Conservation (phyloP, 805 yeast species). For the Jamesozyma gamospora region DNA sequence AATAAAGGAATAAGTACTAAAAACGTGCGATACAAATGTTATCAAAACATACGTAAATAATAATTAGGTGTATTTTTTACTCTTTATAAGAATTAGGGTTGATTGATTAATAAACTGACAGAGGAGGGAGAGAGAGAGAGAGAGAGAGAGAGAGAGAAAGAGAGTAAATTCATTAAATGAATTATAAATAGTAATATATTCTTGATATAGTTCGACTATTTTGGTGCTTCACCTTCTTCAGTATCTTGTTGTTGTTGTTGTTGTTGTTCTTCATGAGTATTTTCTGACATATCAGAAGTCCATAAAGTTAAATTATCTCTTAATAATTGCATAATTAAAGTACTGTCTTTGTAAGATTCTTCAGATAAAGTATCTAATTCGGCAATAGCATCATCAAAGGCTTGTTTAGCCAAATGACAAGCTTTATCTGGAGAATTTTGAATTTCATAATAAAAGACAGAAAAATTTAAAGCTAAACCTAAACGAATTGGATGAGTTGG, state of each 20-base stretch:
- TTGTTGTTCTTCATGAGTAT: conserved; percentile 41
- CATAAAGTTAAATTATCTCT: conserved; percentile 97
- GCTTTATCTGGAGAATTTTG: conserved; percentile 98
- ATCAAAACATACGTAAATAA: no score
- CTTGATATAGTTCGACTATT: conserved; percentile 8
- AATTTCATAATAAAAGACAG: conserved; percentile 96
- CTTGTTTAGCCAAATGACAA: conserved; percentile 97
- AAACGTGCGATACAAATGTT: no score
- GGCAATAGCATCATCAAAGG: conserved; percentile 98
- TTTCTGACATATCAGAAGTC: conserved; percentile 90
- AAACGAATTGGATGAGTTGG: conserved; percentile 98
- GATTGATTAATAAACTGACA: neutral
- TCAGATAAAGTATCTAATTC: conserved; percentile 95
- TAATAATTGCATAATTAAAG: conserved; percentile 96
- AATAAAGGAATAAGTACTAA: no score
- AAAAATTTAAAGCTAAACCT: conserved; percentile 95
- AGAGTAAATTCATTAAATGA: neutral
- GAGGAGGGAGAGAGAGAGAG: neutral
- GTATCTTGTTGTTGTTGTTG: conserved; percentile 9
- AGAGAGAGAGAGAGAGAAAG: neutral
- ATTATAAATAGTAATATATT: no score
- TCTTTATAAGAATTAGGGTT: no score
- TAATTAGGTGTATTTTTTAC: no score
- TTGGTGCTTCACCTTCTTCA: conserved; percentile 22
- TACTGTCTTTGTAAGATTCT: conserved; percentile 97